Percentiles rank a stretch among this genome's conserved stretches.
phyloP scores from a whole-genome alignment of 2,329 filamentous ascomycete genomes.

The Fusarium sp. region DNA sequence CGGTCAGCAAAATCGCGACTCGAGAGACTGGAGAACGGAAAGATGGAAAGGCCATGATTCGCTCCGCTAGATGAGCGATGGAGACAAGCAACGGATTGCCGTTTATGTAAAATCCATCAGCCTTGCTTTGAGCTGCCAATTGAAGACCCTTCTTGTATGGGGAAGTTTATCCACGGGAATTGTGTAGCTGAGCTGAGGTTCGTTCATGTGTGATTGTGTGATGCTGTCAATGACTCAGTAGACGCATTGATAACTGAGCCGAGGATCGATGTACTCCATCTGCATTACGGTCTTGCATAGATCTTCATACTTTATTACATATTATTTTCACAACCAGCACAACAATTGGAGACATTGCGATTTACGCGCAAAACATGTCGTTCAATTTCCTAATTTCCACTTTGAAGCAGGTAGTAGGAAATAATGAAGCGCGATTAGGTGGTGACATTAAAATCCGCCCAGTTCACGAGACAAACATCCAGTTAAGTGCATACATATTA shows the following conservation, averaged over 20 bases:
- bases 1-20: slow-evolving; percentile 49
- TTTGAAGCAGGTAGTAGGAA: slow-evolving; percentile 17
- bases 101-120: slow-evolving; percentile 29
- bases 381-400: slow-evolving; percentile 36
- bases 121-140: slow-evolving; percentile 19
- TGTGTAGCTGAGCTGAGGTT: slow-evolving; percentile 15
- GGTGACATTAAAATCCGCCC: slow-evolving; percentile 27
- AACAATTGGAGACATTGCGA: slow-evolving; percentile 12
- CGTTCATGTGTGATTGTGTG: slow-evolving; percentile 14
- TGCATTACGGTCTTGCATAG: slow-evolving; percentile 23
- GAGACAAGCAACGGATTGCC: slow-evolving; percentile 18
- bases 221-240: slow-evolving; percentile 26
- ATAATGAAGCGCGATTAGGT: neutral
- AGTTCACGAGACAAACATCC: neutral
- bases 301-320: slow-evolving; percentile 21
- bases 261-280: neutral
- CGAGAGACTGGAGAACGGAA: slow-evolving; percentile 40
- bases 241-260: neutral
- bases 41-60: slow-evolving; percentile 11
- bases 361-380: slow-evolving; percentile 32
- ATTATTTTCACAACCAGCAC: neutral
- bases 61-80: slow-evolving; percentile 22
- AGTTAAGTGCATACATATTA: slow-evolving; percentile 34
- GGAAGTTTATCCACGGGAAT: slow-evolving; percentile 12
- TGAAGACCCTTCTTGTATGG: slow-evolving; percentile 14